Base-by-base conservation (phyloP, 2,329 filamentous ascomycete species). In the Aureobasidium zeae region DNA sequence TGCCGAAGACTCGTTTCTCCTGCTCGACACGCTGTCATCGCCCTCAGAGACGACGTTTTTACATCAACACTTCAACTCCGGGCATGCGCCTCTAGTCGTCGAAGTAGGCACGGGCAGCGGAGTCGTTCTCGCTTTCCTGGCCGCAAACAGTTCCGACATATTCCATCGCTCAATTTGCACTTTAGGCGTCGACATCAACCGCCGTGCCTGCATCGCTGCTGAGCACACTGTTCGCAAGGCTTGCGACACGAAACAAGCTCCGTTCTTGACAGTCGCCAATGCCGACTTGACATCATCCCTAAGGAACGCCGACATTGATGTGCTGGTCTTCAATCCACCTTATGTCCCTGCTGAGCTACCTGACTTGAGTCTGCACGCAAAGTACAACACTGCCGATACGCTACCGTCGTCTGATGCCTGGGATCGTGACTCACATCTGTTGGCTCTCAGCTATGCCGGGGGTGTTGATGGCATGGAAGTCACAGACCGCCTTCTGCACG, bases 291-390 rank as follows among this genome's bases (percentile, higher is more conserved):
- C 73, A 4, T 63, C 73, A 2, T 67, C 80, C 1, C 65, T 93
- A 29, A 71, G 73, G 6, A 57, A 66, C 0, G 68, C 71, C 2
- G 63, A 65, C 28, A 73, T 94, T 4, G 91, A 98, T 58, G 73
- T 98, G 9, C 72, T 98, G 49, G 74, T 98, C 20, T 98, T 96
- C 72, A 98, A 98, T 59, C 91, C 91, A 42, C 91, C 91, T 0
- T 98, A 98, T 60, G 91, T 98, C 11, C 91, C 89, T 1, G 31
- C 50, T 7, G 41, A 47, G 8, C 26, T 50, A 10, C 49, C 49
- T 8, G 60, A 64, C 17, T 63, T 74, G 25, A 64, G 72, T 4
- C 53, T 55, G 34, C 62, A 65, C 45, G 48, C 53, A 13, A 46
- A 42, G 13, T 63, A 58, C 50, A 34, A 49, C 21, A 45, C 47